phyloP scores from a whole-genome alignment of 257 asterid genomes.

The Ligustrum vulgare region DNA sequence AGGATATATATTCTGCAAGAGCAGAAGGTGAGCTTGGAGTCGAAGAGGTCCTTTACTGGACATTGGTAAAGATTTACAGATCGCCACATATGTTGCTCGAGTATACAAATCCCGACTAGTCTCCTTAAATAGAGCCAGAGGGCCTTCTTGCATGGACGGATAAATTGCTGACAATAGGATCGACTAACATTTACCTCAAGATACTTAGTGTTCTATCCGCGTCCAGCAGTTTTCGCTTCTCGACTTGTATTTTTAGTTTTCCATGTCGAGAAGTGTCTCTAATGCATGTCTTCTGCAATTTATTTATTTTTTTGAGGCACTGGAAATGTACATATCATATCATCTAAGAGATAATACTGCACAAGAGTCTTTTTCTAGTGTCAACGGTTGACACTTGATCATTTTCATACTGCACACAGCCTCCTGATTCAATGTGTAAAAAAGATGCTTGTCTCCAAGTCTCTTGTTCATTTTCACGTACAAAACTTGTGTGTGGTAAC shows the following conservation, averaged over 20 bases:
- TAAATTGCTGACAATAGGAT: constrained; percentile 16
- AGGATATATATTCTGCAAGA: constrained; percentile 96
- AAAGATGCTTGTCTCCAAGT: background rate
- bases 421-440: background rate
- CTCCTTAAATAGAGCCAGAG: background rate
- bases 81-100: constrained; percentile 97
- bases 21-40: constrained; percentile 98
- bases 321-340: background rate
- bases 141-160: background rate
- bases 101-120: constrained; percentile 80
- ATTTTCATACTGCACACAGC: background rate
- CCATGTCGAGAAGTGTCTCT: background rate
- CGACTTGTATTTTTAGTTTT: constrained; percentile 6
- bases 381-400: too few relatives aligned
- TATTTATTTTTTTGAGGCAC: background rate
- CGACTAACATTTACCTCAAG: background rate
- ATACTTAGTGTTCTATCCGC: background rate
- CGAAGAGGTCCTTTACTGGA: constrained; percentile 98
- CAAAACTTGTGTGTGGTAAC: constrained; percentile 35
- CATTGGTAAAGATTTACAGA: constrained; percentile 86
- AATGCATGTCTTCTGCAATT: background rate
- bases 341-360: background rate
- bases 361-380: too few relatives aligned
- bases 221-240: constrained; percentile 10
- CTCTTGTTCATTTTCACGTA: constrained; percentile 28